A percentile compares a stretch with the other conserved stretches of the same genome.
Evolutionary conservation across 345 rosid genomes (phyloP).

Genomic region (Corchorus olitorius): DNA sequence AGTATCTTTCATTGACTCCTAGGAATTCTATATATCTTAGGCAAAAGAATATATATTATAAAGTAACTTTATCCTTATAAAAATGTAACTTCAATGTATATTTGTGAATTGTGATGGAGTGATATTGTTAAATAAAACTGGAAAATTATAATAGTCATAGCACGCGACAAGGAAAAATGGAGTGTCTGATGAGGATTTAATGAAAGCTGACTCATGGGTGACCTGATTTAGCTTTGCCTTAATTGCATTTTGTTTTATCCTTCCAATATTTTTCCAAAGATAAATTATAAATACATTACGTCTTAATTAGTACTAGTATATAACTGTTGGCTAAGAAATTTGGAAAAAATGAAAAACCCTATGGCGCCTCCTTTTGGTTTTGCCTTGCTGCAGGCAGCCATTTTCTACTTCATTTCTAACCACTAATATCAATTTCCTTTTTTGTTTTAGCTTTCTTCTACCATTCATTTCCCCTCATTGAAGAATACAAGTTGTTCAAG

Average conservation of each 20-base stretch:
- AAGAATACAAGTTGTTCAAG: background rate
- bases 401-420: background rate
- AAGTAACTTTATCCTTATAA: no score
- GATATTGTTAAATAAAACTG: no score
- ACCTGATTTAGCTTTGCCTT: background rate
- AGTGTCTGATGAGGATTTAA: background rate
- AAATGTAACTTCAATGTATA: no score
- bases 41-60: no score
- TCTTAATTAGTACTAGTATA: background rate
- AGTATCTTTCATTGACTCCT: no score
- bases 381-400: background rate
- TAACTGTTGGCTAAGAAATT: background rate
- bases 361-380: background rate
- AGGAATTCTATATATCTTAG: no score
- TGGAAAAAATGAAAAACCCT: background rate
- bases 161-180: conserved; percentile 8
- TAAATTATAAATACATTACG: no score
- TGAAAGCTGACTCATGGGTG: background rate
- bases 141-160: background rate
- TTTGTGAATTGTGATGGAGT: no score
- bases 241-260: background rate
- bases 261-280: no score
- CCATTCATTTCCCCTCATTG: background rate
- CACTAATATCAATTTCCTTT: background rate
- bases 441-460: background rate